Evolutionary conservation across 805 yeast species (phyloP), one percentile per base, ranked within the genome.

Genomic region (Torulaspora quercuum): DNA sequence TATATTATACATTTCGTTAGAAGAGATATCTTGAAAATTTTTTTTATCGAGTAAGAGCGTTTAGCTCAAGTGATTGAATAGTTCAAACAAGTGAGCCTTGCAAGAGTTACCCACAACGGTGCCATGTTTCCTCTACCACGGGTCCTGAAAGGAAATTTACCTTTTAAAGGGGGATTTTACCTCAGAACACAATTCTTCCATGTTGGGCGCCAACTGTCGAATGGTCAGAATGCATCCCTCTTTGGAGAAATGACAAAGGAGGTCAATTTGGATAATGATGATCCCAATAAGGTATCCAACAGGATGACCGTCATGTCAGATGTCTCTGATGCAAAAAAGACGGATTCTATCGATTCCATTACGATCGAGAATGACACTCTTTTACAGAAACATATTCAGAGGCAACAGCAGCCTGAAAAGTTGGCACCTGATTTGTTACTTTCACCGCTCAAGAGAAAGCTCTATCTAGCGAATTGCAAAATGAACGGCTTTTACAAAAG

Each of bases 401-500:
- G 78, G 24, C 49, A 57, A 44, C 70, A 53, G 21, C 49, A 42
- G 12, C 45, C 48, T 1, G 48, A 86, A 53, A 64, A 69, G 39
- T 61, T 73, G 11, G 79, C 84, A 7, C 73, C 76, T 29, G 75
- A 76, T 37, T 60, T 64, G 22, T 62, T 76, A 10, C 59, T 88
- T 10, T 70, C 87, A 4, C 90, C 95, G 7, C 66, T 87, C 43
- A 88, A 87, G 59, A 71, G 70, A 45, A 63, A 70, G 49, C 64
- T 89, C 3, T 88, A 84, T 53, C 63, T 71, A 17, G 64, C 68
- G 27, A 82, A 78, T 50, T 83, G 85, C 33, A 57, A 64, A 6
- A 52, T 70, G 43, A 72, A 83, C 57, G 76, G 76, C 2, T 81
- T 80, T 52, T 89, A 73, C 70, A 80, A 78, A 50, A 81, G 79